These are phyloP conservation scores for Setomelanomma holmii DNA, from an alignment of 2,329 filamentous ascomycete species.

Conservation along the genomic window DNA sequence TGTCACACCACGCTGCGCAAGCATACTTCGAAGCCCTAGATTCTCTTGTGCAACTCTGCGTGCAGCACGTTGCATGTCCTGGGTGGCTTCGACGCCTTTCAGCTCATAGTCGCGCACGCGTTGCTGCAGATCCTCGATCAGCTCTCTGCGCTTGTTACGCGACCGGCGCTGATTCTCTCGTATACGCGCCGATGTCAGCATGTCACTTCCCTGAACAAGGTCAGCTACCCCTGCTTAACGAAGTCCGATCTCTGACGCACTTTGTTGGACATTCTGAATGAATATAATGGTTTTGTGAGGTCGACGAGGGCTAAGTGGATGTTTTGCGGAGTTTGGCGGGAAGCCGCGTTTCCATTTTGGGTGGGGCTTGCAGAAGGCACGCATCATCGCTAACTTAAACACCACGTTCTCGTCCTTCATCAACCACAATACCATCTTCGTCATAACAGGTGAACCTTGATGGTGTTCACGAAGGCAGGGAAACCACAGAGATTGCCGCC, in stretches of 20 bases:
- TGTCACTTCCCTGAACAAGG: constrained; percentile 38
- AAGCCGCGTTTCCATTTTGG: background rate
- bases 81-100: constrained; percentile 68
- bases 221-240: background rate
- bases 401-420: background rate
- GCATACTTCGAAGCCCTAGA: constrained; percentile 63
- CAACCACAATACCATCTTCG: background rate
- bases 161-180: constrained; percentile 78
- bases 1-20: constrained; percentile 47
- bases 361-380: background rate
- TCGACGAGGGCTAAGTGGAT: background rate
- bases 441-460: background rate
- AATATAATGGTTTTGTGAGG: background rate
- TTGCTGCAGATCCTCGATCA: constrained; percentile 70
- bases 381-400: no score
- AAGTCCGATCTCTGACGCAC: background rate
- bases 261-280: background rate
- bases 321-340: background rate
- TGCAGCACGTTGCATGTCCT: constrained; percentile 73
- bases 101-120: constrained; percentile 68
- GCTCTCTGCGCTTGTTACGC: constrained; percentile 73
- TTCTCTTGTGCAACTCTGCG: constrained; percentile 73
- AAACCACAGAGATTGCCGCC: no score
- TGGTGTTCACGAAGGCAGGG: no score
- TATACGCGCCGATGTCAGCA: constrained; percentile 57